Percentiles rank a stretch among this genome's conserved stretches.
Evolutionary conservation across 2,329 filamentous ascomycete genomes (phyloP).

Genomic region (Aureobasidium uvarum): DNA sequence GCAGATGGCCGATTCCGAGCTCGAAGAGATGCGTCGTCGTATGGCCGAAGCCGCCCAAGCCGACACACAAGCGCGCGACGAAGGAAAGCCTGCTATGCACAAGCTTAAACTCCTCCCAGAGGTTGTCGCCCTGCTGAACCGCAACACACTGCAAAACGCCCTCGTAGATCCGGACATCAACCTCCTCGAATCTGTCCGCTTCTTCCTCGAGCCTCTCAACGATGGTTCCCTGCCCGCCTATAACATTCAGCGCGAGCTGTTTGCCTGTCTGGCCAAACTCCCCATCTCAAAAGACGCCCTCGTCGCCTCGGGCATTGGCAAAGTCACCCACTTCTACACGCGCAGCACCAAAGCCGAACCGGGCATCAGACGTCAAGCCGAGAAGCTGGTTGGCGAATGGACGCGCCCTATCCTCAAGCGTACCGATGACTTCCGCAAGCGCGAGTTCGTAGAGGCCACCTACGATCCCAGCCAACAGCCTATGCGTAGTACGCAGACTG

Average conservation of each 20-base stretch:
- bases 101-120: constrained; percentile 93
- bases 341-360: constrained; percentile 87
- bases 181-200: constrained; percentile 89
- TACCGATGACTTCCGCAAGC: constrained; percentile 92
- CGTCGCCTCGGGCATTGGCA: constrained; percentile 88
- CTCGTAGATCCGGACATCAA: constrained; percentile 94
- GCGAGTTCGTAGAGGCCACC: constrained; percentile 57
- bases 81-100: constrained; percentile 77
- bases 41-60: constrained; percentile 90
- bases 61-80: constrained; percentile 78
- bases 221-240: constrained; percentile 94
- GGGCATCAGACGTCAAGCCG: constrained; percentile 88
- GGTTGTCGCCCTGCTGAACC: constrained; percentile 83
- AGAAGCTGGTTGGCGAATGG: constrained; percentile 92
- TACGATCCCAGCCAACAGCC: constrained; percentile 55
- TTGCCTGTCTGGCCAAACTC: constrained; percentile 73
- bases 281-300: constrained; percentile 90
- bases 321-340: constrained; percentile 95
- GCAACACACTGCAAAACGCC: constrained; percentile 78
- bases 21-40: constrained; percentile 78
- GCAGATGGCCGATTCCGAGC: constrained; percentile 83
- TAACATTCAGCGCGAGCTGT: constrained; percentile 94
- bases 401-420: constrained; percentile 90
- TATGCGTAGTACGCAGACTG: constrained; percentile 31
- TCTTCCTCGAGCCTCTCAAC: constrained; percentile 93